Percentiles rank a stretch among this genome's conserved stretches.
Conservation (phyloP, 345 rosid species). For the Eucalyptus lansdowneana region DNA sequence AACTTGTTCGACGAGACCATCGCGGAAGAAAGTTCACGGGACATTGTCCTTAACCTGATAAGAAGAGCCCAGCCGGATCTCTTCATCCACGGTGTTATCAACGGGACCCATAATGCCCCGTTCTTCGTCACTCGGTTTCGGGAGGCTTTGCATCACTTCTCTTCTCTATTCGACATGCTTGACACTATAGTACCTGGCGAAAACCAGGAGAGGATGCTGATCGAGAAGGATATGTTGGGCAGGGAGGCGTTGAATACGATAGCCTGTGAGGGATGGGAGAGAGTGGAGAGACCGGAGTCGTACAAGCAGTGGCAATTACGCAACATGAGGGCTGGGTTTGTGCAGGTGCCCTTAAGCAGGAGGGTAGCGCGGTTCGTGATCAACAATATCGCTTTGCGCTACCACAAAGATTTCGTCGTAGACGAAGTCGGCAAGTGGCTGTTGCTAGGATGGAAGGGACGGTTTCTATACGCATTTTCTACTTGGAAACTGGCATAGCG, state of each 20-base stretch:
- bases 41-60: neutral
- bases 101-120: no score
- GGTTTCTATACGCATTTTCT: neutral
- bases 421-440: neutral
- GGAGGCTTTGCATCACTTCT: no score
- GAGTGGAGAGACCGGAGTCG: no score
- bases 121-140: no score
- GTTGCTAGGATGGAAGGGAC: neutral
- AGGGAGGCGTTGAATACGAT: no score
- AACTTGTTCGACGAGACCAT: neutral
- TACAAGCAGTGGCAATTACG: conserved; percentile 1
- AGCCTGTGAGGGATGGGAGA: no score
- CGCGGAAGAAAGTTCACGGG: neutral
- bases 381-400: neutral
- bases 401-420: neutral
- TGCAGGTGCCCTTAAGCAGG: neutral
- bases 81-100: no score
- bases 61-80: neutral
- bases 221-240: no score
- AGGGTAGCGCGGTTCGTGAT: neutral
- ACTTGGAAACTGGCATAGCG: neutral
- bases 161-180: no score
- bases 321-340: neutral
- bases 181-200: no score
- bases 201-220: no score